These are phyloP conservation scores for Mariannaea sp. DNA, from an alignment of 2,329 filamentous ascomycete species.

Conservation along the genomic window DNA sequence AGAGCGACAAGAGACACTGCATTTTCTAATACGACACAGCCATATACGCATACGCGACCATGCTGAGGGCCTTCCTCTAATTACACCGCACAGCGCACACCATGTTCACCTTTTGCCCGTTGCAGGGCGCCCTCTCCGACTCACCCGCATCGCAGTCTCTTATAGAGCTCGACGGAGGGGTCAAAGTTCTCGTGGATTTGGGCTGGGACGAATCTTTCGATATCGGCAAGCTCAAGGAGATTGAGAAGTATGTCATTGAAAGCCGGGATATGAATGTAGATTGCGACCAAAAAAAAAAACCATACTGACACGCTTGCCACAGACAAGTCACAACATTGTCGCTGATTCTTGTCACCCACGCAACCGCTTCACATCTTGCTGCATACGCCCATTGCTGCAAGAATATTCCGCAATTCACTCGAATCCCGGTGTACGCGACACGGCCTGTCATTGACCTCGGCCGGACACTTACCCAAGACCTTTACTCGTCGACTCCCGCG, in stretches of 20 bases:
- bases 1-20: conserved; percentile 9
- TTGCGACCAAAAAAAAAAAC: not conserved
- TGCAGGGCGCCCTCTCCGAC: conserved; percentile 88
- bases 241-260: conserved; percentile 74
- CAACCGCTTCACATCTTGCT: conserved; percentile 87
- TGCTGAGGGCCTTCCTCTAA: conserved; percentile 30
- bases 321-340: conserved; percentile 92
- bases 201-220: conserved; percentile 97
- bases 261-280: not conserved
- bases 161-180: conserved; percentile 91
- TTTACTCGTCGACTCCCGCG: conserved; percentile 88
- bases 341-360: conserved; percentile 91
- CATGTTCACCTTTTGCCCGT: conserved; percentile 96
- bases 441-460: conserved; percentile 91
- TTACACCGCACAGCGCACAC: conserved; percentile 33
- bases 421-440: conserved; percentile 94
- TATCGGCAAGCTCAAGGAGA: conserved; percentile 76
- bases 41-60: conserved; percentile 19
- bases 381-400: conserved; percentile 98
- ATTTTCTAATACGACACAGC: not conserved
- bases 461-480: conserved; percentile 85
- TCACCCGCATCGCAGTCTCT: conserved; percentile 93
- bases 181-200: conserved; percentile 93
- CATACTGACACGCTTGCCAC: conserved; percentile 30
- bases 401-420: conserved; percentile 87